A percentile compares a stretch with the other conserved stretches of the same genome.
phyloP scores from a whole-genome alignment of 2,329 filamentous ascomycete genomes.

The Trichoderma citrinoviride region DNA sequence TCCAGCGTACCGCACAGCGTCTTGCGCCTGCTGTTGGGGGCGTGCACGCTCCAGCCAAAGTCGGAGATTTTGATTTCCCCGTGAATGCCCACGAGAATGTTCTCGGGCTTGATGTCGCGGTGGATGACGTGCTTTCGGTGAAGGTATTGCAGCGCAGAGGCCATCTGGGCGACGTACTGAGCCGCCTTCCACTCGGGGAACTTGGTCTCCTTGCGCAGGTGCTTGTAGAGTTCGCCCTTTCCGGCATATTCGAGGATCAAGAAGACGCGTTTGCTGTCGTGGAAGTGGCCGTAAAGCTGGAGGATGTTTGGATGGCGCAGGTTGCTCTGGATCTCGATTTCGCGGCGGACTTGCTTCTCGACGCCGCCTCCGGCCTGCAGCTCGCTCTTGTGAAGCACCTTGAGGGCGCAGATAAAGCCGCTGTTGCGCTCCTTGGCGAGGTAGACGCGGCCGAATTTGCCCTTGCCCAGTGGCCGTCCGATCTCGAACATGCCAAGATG shows the following conservation, averaged over 20 bases:
- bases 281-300: slow-evolving; percentile 67
- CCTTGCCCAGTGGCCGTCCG: slow-evolving; percentile 68
- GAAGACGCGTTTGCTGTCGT: slow-evolving; percentile 69
- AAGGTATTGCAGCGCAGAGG: slow-evolving; percentile 36
- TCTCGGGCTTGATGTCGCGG: slow-evolving; percentile 74
- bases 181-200: slow-evolving; percentile 69
- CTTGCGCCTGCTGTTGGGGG: slow-evolving; percentile 86
- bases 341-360: slow-evolving; percentile 68
- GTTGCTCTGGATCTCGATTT: slow-evolving; percentile 73
- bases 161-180: slow-evolving; percentile 72
- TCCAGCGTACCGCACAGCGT: slow-evolving; percentile 98
- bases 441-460: slow-evolving; percentile 72
- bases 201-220: slow-evolving; percentile 61
- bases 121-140: slow-evolving; percentile 36
- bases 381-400: slow-evolving; percentile 69
- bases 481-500: slow-evolving; percentile 82
- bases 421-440: slow-evolving; percentile 64
- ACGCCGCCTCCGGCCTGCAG: slow-evolving; percentile 68
- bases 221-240: slow-evolving; percentile 67
- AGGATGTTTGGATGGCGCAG: slow-evolving; percentile 65
- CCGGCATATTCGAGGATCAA: slow-evolving; percentile 69
- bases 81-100: slow-evolving; percentile 66
- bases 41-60: slow-evolving; percentile 98
- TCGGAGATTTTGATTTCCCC: slow-evolving; percentile 98
- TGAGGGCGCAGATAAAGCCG: slow-evolving; percentile 69